Percentiles rank a stretch among this genome's conserved stretches.
phyloP scores from a whole-genome alignment of 2,329 filamentous ascomycete species.

The Thielaviopsis musarum region DNA sequence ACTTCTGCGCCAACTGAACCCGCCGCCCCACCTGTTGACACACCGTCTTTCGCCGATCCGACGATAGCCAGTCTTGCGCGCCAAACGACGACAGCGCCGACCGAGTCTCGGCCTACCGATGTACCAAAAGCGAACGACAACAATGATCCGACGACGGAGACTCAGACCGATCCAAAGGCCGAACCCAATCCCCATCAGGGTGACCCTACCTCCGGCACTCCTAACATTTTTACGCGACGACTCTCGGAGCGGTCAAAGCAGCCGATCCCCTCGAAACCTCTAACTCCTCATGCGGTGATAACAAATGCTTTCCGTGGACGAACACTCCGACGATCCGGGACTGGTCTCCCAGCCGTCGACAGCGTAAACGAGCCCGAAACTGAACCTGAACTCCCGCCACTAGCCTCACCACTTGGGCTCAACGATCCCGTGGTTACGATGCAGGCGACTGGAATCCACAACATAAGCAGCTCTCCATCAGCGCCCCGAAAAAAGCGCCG shows the following conservation, averaged over 20 bases:
- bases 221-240: background rate
- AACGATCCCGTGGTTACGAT: slow-evolving; percentile 36
- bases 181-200: background rate
- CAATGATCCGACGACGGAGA: background rate
- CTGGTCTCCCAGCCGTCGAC: slow-evolving; percentile 3
- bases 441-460: slow-evolving; percentile 38
- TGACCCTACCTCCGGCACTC: too few relatives aligned
- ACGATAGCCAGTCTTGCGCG: slow-evolving; percentile 46
- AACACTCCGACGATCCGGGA: slow-evolving; percentile 15
- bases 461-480: slow-evolving; percentile 10
- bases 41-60: slow-evolving; percentile 46
- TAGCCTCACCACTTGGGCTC: slow-evolving; percentile 30
- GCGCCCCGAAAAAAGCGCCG: background rate
- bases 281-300: background rate
- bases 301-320: slow-evolving; percentile 10
- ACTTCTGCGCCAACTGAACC: slow-evolving; percentile 17
- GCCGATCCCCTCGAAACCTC: background rate
- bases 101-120: slow-evolving; percentile 8
- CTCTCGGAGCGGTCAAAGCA: slow-evolving; percentile 1
- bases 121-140: background rate
- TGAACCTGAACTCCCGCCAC: slow-evolving; percentile 43
- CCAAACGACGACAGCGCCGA: background rate
- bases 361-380: background rate
- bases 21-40: slow-evolving; percentile 20
- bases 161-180: background rate